Percentiles rank a stretch among this genome's conserved stretches.
Evolutionary conservation across 208 protist genomes (phyloP).

Genomic region (Leishmania martiniquensis): DNA sequence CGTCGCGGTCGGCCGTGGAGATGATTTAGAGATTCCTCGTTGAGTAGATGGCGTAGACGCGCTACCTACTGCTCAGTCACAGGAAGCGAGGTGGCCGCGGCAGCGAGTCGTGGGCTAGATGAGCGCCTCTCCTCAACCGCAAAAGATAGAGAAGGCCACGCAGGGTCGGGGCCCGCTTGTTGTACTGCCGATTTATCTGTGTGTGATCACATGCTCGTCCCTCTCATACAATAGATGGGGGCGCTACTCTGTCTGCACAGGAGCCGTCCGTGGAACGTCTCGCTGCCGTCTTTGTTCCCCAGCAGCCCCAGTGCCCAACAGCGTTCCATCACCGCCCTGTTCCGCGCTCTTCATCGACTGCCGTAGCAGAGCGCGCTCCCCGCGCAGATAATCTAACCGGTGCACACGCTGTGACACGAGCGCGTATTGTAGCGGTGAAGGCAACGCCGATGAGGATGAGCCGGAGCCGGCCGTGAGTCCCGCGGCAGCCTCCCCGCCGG

Average conservation of each 20-base stretch:
- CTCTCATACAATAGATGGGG: background rate
- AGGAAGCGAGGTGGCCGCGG: background rate
- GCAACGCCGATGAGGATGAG: background rate
- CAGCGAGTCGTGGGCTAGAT: background rate
- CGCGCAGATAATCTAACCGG: constrained; percentile 47
- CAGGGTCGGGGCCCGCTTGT: background rate
- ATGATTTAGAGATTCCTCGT: background rate
- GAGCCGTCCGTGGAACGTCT: constrained; percentile 10
- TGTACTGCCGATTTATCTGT: too few relatives aligned
- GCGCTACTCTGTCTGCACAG: constrained; percentile 2
- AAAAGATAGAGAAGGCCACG: background rate
- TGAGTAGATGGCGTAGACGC: background rate
- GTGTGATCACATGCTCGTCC: background rate
- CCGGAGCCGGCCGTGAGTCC: background rate
- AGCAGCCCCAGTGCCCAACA: background rate
- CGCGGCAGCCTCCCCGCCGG: background rate
- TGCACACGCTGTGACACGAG: constrained; percentile 31
- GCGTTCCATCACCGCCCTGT: background rate
- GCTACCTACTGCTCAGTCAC: background rate
- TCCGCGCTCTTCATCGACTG: constrained; percentile 7
- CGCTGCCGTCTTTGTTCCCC: background rate
- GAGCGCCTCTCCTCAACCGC: background rate
- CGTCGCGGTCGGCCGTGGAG: background rate
- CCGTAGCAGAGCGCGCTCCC: constrained; percentile 28
- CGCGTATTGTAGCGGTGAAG: constrained; percentile 13